phyloP scores from a whole-genome alignment of 345 rosid species.

The Cardamine occulta region DNA sequence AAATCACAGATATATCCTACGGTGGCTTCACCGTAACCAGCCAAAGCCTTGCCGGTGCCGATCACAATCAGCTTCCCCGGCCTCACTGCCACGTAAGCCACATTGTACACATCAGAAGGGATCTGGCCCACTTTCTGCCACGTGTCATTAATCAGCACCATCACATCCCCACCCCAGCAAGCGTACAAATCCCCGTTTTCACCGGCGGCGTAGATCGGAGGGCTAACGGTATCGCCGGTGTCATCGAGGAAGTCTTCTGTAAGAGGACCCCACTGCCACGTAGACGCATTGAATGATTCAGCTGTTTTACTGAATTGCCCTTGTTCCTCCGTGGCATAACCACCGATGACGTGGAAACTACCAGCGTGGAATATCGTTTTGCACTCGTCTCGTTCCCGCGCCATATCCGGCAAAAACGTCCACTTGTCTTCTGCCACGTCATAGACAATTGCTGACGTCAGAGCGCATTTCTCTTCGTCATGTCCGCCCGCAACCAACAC shows the following conservation, averaged over 20 bases:
- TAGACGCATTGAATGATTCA: conserved; percentile 51
- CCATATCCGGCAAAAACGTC: conserved; percentile 69
- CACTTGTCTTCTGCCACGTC: conserved; percentile 66
- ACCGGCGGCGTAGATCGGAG: conserved; percentile 43
- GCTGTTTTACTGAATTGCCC: conserved; percentile 59
- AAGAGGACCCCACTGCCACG: conserved; percentile 55
- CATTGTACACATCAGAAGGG: conserved; percentile 56
- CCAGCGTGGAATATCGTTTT: conserved; percentile 62
- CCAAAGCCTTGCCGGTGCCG: conserved; percentile 47
- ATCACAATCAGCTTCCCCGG: conserved; percentile 58
- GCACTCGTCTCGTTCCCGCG: conserved; percentile 76
- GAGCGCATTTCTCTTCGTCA: conserved; percentile 65
- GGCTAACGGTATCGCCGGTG: conserved; percentile 36
- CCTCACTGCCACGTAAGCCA: conserved; percentile 50
- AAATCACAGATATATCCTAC: conserved; percentile 28
- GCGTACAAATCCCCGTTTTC: conserved; percentile 45
- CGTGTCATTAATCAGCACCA: conserved; percentile 21
- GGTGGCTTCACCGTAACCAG: conserved; percentile 42
- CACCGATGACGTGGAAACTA: conserved; percentile 74
- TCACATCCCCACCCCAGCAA: conserved; percentile 52
- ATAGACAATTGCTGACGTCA: conserved; percentile 63
- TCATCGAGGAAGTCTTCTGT: conserved; percentile 45
- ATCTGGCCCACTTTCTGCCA: conserved; percentile 58
- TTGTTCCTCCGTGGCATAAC: conserved; percentile 75
- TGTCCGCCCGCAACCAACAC: conserved; percentile 83